Evolutionary conservation across 78 protist species (phyloP).

Genomic region (Neovahlkampfia damariscottae): DNA sequence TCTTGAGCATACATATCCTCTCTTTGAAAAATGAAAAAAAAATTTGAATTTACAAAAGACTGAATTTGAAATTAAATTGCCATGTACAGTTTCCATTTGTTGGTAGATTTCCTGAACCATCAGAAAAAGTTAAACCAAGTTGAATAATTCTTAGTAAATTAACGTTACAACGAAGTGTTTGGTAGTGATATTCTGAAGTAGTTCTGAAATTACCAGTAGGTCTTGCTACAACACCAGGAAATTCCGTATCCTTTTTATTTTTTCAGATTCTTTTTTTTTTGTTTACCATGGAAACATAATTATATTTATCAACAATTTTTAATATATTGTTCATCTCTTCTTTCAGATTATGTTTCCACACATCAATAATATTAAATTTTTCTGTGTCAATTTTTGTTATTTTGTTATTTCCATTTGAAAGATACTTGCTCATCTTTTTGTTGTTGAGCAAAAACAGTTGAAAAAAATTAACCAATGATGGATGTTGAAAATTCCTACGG

Average conservation of each 20-base stretch:
- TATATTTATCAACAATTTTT: constrained; percentile 59
- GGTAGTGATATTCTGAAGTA: constrained; percentile 64
- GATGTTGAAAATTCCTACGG: too few species aligned
- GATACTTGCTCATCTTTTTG: too few species aligned
- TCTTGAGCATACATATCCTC: constrained; percentile 88
- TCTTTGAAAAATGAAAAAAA: neutral
- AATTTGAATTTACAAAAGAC: constrained; percentile 28
- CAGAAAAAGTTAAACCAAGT: constrained; percentile 86
- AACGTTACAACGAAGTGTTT: constrained; percentile 80
- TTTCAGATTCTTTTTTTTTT: neutral
- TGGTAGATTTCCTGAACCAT: constrained; percentile 76
- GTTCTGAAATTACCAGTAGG: constrained; percentile 69
- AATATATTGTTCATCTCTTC: constrained; percentile 63
- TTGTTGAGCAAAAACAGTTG: too few species aligned
- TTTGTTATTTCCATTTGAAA: too few species aligned
- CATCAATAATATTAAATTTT: constrained; percentile 44
- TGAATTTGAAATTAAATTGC: constrained; percentile 96
- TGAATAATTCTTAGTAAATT: constrained; percentile 90
- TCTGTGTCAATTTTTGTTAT: too few species aligned
- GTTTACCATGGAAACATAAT: constrained; percentile 80
- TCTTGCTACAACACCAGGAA: constrained; percentile 89
- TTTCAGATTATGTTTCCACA: constrained; percentile 72
- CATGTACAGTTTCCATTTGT: constrained; percentile 66
- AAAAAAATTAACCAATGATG: too few species aligned
- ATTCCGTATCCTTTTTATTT: constrained; percentile 90